Evolutionary conservation across 495 filamentous ascomycete genomes (phyloP), one percentile per base, ranked within the genome.

Genomic region (Xylaria longipes): DNA sequence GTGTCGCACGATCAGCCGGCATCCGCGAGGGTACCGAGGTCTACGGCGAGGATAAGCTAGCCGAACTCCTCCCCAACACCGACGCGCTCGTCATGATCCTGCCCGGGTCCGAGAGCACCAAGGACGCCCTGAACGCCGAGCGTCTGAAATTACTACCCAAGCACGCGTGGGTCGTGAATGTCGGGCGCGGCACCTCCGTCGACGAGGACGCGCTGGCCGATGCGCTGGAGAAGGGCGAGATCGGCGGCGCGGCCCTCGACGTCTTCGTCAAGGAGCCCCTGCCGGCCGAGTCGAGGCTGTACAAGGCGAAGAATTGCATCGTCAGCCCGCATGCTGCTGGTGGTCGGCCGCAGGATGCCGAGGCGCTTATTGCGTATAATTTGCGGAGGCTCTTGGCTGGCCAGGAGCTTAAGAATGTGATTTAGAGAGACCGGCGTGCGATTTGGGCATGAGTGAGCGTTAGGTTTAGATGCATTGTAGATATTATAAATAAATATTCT

Each of bases 21-120:
- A 91, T 92, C 0, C 85, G 87, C 67, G 87, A 90, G 66, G 84
- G 84, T 39, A 73, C 85, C 29, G 79, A 88, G 80, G 84, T 89
- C 35, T 85, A 78, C 74, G 73, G 70, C 20, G 88, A 86, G 73
- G 82, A 84, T 6, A 70, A 27, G 25, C 72, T 86, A 61, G 4
- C 76, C 15, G 89, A 93, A 76, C 79, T 97, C 68, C 81, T 95
- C 46, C 84, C 85, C 29, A 84, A 82, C 71, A 88, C 91, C 5
- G 93, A 95, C 74, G 90, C 94, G 37, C 80, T 97, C 29, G 93
- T 92, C 68, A 83, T 95, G 82, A 94, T 95, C 77, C 82, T 94
- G 61, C 92, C 93, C 0, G 84, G 84, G 2, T 73, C 76, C 17
- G 80, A 92, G 69, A 91, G 91, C 67, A 95, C 93, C n/a, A 82